Evolutionary conservation across 768 basidiomycete species (phyloP).

Genomic region (Russula brevipes): DNA sequence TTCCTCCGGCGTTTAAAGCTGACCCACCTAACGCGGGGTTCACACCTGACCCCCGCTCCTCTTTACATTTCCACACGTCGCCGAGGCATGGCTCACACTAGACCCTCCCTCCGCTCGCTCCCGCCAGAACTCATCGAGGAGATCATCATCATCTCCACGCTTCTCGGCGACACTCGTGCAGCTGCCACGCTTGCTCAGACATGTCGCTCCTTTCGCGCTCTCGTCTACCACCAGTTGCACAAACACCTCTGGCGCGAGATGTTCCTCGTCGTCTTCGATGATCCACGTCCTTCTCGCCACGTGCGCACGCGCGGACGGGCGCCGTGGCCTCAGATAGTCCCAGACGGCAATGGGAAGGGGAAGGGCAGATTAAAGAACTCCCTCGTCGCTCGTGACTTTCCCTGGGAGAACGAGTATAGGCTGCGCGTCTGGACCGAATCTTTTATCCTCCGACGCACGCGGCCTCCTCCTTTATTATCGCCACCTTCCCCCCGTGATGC

Average conservation of each 20-base stretch:
- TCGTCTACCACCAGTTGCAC: conserved; percentile 33
- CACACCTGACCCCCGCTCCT: not conserved
- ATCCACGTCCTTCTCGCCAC: conserved; percentile 26
- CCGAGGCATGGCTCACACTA: not conserved
- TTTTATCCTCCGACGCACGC: conserved; percentile 24
- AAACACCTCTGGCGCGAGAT: conserved; percentile 38
- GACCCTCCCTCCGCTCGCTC: conserved; percentile 15
- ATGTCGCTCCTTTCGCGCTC: conserved; percentile 29
- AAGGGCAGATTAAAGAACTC: conserved; percentile 2
- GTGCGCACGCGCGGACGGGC: conserved; percentile 3
- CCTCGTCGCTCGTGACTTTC: not conserved
- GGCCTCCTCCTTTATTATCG: not conserved
- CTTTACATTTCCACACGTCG: not conserved
- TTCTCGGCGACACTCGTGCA: conserved; percentile 28
- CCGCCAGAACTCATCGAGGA: conserved; percentile 36
- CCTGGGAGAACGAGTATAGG: conserved; percentile 29
- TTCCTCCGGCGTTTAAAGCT: too few relatives aligned
- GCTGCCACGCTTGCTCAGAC: conserved; percentile 35
- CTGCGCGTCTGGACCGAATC: conserved; percentile 29
- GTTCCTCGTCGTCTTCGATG: conserved; percentile 37
- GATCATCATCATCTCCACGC: conserved; percentile 31
- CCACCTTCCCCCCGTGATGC: not conserved
- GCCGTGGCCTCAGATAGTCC: not conserved
- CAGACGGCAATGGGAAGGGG: not conserved
- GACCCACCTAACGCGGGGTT: too few relatives aligned